Conservation (phyloP, 2,329 filamentous ascomycete genomes). For the Alternaria dauci region DNA sequence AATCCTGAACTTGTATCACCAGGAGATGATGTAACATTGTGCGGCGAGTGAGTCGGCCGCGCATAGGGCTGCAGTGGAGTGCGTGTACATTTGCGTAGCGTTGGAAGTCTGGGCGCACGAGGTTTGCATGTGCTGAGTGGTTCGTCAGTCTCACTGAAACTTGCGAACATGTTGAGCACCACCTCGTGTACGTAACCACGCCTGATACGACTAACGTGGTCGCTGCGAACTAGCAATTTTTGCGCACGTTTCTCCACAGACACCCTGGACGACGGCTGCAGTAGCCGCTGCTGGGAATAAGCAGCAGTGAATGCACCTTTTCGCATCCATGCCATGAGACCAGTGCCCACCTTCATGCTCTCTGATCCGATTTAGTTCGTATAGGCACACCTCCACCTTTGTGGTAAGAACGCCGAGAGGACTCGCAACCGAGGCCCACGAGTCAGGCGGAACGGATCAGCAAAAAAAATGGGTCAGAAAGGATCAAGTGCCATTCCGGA, state of each 20-base stretch:
- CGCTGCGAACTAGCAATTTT: conserved; percentile 21
- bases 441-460: conserved; percentile 20
- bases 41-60: background rate
- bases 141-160: background rate
- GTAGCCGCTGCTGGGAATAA: conserved; percentile 12
- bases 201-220: conserved; percentile 14
- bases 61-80: conserved; percentile 20
- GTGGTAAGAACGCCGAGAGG: conserved; percentile 15
- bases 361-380: conserved; percentile 10
- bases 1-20: conserved; percentile 10
- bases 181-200: conserved; percentile 6
- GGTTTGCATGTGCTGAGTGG: background rate
- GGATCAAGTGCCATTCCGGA: conserved; percentile 22
- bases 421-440: conserved; percentile 12
- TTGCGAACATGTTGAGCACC: conserved; percentile 7
- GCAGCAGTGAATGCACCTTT: conserved; percentile 8
- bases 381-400: conserved; percentile 22
- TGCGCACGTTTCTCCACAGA: conserved; percentile 13
- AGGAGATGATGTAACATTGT: conserved; percentile 11
- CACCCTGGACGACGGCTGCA: conserved; percentile 14
- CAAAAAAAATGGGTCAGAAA: conserved; percentile 23
- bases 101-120: background rate
- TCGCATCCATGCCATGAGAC: conserved; percentile 2
- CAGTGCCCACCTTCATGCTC: conserved; percentile 4
- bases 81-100: conserved; percentile 1